Evolutionary conservation across 352 stramenopile species (phyloP), one percentile per base, ranked within the genome.

Genomic region (Phytophthora ramorum): DNA sequence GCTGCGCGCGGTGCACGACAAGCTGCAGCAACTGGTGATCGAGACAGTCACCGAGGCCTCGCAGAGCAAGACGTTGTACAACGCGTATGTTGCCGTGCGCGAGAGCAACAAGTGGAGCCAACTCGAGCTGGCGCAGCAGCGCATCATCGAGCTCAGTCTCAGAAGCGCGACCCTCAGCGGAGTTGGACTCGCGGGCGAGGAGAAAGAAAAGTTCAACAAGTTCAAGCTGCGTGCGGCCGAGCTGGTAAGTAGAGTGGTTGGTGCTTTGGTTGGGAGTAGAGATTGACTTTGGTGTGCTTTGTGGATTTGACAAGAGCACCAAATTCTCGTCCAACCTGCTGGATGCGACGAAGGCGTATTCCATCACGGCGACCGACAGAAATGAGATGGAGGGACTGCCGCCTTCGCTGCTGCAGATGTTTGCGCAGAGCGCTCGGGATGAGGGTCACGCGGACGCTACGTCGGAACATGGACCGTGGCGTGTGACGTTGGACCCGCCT

Each of bases 271-370:
- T 43, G 9, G 2, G 14, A 48, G 8, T 24, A 20, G 4, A 41
- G 51, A 14, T 28, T 32, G 8, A 45, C n/a, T 49, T 68, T 41
- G 40, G 1, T 34, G 40, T 40, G 14, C 7, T 58, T 46, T 62
- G 28, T 55, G 14, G 52, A 32, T 32, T 32, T 37, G 19, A 12
- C 41, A 32, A 95, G 87, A 96, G 83, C 32, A 99, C 92, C 35
- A 97, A 96, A 48, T 99, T 99, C 58, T 92, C 83, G 37, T 99
- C 98, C 66, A 99, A 99, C 76, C 79, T 99, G 34, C 83, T 99
- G 35, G 97, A 99, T 72, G 91, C 93, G 1, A 99, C 97, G 22
- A 99, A 99, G 76, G 84, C 84, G 13, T 99, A 97, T 69, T 87
- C 87, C 32, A 75, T 99, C 17, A 82, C 83, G 14, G 75, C 99